A percentile compares a stretch with the other conserved stretches of the same genome.
Evolutionary conservation across 495 filamentous ascomycete species (phyloP).

Genomic region (Daldinia childiae): DNA sequence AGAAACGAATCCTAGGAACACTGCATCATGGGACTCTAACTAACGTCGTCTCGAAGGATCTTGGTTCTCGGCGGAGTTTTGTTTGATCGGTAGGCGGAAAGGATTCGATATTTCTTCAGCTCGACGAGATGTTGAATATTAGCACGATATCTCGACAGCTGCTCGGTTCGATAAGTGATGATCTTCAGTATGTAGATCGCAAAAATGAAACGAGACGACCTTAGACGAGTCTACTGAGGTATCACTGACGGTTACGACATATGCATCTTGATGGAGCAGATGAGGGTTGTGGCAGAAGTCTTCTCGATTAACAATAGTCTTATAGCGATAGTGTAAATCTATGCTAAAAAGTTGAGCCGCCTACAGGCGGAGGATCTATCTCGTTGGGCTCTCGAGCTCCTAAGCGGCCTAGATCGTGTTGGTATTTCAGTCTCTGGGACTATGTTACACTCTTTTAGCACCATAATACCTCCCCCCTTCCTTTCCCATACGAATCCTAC

Average conservation of each 20-base stretch:
- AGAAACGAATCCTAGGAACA: not conserved
- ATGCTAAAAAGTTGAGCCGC: conserved; percentile 19
- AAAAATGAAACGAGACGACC: conserved; percentile 20
- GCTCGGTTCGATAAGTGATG: not conserved
- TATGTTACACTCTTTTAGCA: conserved; percentile 25
- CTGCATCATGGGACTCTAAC: conserved; percentile 5
- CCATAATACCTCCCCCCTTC: not conserved
- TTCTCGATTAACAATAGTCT: conserved; percentile 27
- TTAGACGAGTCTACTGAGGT: not conserved
- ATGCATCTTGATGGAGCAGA: not conserved
- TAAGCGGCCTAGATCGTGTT: conserved; percentile 20
- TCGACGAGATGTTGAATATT: not conserved
- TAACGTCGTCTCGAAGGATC: conserved; percentile 26
- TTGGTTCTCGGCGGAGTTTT: conserved; percentile 6
- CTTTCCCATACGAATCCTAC: conserved; percentile 17
- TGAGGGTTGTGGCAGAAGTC: not conserved
- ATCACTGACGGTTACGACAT: not conserved
- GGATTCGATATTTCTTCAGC: conserved; percentile 30
- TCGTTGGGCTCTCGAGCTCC: conserved; percentile 16
- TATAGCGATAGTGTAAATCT: conserved; percentile 24
- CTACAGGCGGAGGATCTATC: conserved; percentile 7
- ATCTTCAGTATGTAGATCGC: not conserved
- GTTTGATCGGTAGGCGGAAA: conserved; percentile 23
- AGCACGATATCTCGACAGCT: not conserved
- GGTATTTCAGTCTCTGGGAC: conserved; percentile 26